Evolutionary conservation across 2,329 filamentous ascomycete genomes (phyloP), one percentile per base, ranked within the genome.

Genomic region (Laburnicola sp.): DNA sequence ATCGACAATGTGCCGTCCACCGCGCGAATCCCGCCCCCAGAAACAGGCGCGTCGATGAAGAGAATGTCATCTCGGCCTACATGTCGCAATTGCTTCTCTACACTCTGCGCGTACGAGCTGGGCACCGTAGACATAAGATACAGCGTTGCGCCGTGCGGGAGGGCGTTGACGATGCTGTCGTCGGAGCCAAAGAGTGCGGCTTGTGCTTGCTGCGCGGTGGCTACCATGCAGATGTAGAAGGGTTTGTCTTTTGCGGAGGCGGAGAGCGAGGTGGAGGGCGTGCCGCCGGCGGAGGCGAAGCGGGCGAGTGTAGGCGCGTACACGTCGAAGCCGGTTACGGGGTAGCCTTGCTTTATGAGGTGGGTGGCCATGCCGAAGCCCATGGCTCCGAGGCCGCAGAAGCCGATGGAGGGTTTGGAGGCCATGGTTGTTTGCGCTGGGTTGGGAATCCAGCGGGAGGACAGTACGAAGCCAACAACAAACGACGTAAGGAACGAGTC

Each of bases 291-390:
- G 3, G 78, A 73, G 36, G 79, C 73, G 75, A 90, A 89, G 22
- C 80, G 81, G 48, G 87, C 82, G 30, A 90, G 79, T 0, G 86
- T 85, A 4, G 86, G 84, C 2, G 76, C 75, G 75, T 82, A 89
- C 35, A 90, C 82, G 64, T 91, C 88, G 68, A 85, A 91, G 49
- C 87, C 87, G 22, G 82, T 86, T 23, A 91, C 86, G 25, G 75
- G 54, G 70, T 86, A 88, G 51, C 86, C 86, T 57, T 82, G 75
- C 59, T 84, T 83, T 62, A 90, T 77, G 39, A 91, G 81, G 66
- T 90, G 81, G 53, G 83, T 88, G 57, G 88, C 88, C 87, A 91
- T 91, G 67, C 88, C 88, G 69, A 89, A 88, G 66, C 88, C 88
- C 88, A 91, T 91, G 72, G 87, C 87, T 50, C 88, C 88, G 2